These are phyloP conservation scores for Talaromyces rugulosus DNA, from an alignment of 2,329 filamentous ascomycete genomes.

Conservation along the genomic window DNA sequence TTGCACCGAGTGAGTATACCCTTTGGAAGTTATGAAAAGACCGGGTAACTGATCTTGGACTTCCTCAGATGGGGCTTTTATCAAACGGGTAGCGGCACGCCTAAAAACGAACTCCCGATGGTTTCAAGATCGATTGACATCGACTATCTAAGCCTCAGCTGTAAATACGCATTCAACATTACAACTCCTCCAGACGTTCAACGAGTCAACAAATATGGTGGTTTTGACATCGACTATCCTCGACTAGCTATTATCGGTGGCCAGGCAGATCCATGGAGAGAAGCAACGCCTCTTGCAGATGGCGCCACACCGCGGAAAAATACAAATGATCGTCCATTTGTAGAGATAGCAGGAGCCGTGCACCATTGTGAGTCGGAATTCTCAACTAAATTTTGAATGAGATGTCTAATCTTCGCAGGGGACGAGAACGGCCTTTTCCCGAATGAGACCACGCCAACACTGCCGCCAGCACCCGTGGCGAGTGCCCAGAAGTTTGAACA, in stretches of 20 bases:
- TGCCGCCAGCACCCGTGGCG: conserved; percentile 46
- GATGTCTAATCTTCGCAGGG: conserved; percentile 22
- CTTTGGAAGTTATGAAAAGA: not conserved
- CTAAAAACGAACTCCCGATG: conserved; percentile 60
- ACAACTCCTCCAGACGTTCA: conserved; percentile 58
- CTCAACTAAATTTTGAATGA: not conserved
- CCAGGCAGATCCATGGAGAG: conserved; percentile 74
- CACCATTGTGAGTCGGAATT: conserved; percentile 14
- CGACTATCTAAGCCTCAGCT: conserved; percentile 59
- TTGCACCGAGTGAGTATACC: conserved; percentile 39
- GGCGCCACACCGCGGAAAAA: conserved; percentile 50
- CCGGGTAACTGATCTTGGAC: not conserved
- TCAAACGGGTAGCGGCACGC: conserved; percentile 67
- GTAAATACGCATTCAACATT: conserved; percentile 67
- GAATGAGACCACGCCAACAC: conserved; percentile 46
- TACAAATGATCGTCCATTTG: conserved; percentile 63
- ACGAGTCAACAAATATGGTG: conserved; percentile 70
- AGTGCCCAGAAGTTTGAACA: conserved; percentile 44
- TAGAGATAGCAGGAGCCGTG: conserved; percentile 53
- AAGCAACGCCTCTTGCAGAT: conserved; percentile 67
- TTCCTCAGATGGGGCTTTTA: conserved; percentile 68
- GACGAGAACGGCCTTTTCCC: conserved; percentile 49
- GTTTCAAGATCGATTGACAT: conserved; percentile 67
- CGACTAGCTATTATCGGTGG: conserved; percentile 76
- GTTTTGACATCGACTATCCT: conserved; percentile 66